Evolutionary conservation across 108 stramenopile species (phyloP).

Genomic region (Licmophora abbreviata): DNA sequence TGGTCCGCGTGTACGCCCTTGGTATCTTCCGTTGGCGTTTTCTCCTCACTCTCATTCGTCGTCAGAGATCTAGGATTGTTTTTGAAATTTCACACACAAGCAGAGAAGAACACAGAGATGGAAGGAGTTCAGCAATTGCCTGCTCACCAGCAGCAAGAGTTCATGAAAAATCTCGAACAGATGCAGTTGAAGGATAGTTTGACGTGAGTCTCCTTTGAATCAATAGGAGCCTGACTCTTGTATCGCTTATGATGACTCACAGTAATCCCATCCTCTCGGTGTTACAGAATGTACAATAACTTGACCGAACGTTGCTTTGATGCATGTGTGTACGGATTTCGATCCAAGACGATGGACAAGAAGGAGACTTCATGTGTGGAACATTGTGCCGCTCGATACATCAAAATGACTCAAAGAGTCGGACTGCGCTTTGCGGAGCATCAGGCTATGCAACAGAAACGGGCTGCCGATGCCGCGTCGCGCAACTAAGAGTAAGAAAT

Average conservation of each 20-base stretch:
- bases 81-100: constrained; percentile 1
- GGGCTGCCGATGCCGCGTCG: constrained; percentile 56
- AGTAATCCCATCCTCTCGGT: not conserved
- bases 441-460: constrained; percentile 83
- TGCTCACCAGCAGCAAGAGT: constrained; percentile 74
- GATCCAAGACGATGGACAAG: constrained; percentile 78
- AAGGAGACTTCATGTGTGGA: constrained; percentile 60
- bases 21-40: no score
- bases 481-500: no score
- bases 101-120: constrained; percentile 24
- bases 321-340: constrained; percentile 71
- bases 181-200: constrained; percentile 88
- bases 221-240: not conserved
- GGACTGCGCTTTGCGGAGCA: constrained; percentile 84
- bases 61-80: not conserved
- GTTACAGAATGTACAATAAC: constrained; percentile 78
- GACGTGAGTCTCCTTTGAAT: constrained; percentile 35
- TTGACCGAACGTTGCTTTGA: constrained; percentile 76
- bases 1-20: no score
- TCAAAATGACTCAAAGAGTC: constrained; percentile 86
- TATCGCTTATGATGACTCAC: not conserved
- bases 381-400: constrained; percentile 58
- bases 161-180: constrained; percentile 77
- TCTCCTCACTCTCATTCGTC: no score
- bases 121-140: constrained; percentile 70